Evolutionary conservation across 2,329 filamentous ascomycete genomes (phyloP).

Genomic region (Fusarium humuli): DNA sequence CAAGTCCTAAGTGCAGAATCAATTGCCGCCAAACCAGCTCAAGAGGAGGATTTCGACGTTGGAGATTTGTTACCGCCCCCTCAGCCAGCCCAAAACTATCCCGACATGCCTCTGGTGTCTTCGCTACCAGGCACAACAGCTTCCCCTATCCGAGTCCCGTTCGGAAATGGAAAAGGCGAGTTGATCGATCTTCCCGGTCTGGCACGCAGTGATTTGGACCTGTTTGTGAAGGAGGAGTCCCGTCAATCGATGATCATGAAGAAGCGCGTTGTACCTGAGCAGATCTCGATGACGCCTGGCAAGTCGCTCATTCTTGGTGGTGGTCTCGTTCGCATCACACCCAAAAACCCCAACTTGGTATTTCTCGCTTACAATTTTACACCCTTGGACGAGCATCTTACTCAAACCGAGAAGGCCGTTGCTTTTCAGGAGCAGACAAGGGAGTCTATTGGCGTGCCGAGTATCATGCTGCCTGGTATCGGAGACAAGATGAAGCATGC

Average conservation of each 20-base stretch:
- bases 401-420: slow-evolving; percentile 82
- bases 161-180: slow-evolving; percentile 86
- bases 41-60: slow-evolving; percentile 52
- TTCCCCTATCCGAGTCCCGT: slow-evolving; percentile 92
- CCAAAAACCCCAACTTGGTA: slow-evolving; percentile 68
- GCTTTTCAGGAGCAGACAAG: slow-evolving; percentile 75
- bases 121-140: slow-evolving; percentile 92
- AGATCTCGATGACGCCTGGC: slow-evolving; percentile 77
- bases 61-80: slow-evolving; percentile 78
- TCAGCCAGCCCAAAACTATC: slow-evolving; percentile 78
- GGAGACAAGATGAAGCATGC: slow-evolving; percentile 73
- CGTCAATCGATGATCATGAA: slow-evolving; percentile 82
- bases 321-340: slow-evolving; percentile 88
- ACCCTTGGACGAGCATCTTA: slow-evolving; percentile 80
- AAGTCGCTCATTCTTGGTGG: slow-evolving; percentile 83
- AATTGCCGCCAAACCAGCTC: slow-evolving; percentile 49
- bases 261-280: slow-evolving; percentile 77
- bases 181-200: slow-evolving; percentile 93
- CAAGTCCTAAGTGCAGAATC: slow-evolving; percentile 25
- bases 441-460: slow-evolving; percentile 67
- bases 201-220: slow-evolving; percentile 76
- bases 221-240: slow-evolving; percentile 75
- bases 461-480: slow-evolving; percentile 70
- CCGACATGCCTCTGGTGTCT: slow-evolving; percentile 87
- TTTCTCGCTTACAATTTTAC: slow-evolving; percentile 90